phyloP scores from a whole-genome alignment of 2,329 filamentous ascomycete genomes.

The Colletotrichum somersetense region DNA sequence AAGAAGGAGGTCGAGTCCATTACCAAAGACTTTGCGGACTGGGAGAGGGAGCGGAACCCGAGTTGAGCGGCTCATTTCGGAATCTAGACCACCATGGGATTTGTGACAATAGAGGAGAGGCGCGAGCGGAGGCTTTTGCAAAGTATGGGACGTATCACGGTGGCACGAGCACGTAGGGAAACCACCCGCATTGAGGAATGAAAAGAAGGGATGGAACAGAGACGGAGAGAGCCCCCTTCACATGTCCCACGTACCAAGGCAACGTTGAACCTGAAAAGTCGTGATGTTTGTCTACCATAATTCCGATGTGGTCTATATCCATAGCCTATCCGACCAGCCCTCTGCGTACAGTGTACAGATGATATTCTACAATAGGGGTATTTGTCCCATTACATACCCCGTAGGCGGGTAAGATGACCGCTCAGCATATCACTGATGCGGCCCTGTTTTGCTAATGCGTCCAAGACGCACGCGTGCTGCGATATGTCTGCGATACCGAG shows the following conservation, averaged over 20 bases:
- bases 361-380: constrained; percentile 39
- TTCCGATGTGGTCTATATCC: constrained; percentile 25
- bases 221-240: constrained; percentile 1
- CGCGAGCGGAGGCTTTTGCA: constrained; percentile 21
- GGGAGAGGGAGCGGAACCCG: constrained; percentile 64
- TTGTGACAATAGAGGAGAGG: constrained; percentile 24
- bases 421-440: neutral
- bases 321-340: constrained; percentile 26
- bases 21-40: constrained; percentile 68
- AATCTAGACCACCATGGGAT: neutral
- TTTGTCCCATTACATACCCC: constrained; percentile 30
- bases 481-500: neutral
- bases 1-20: constrained; percentile 78
- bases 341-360: constrained; percentile 38
- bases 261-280: constrained; percentile 15
- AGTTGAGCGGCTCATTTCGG: constrained; percentile 2
- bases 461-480: neutral
- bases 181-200: neutral
- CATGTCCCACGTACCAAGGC: neutral
- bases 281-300: constrained; percentile 20
- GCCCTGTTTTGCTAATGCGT: neutral
- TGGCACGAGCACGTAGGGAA: neutral
- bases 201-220: neutral
- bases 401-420: constrained; percentile 4
- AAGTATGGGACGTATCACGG: neutral